Percentiles rank a stretch among this genome's conserved stretches.
Conservation (phyloP, 805 yeast genomes). For the Spathaspora arborariae region DNA sequence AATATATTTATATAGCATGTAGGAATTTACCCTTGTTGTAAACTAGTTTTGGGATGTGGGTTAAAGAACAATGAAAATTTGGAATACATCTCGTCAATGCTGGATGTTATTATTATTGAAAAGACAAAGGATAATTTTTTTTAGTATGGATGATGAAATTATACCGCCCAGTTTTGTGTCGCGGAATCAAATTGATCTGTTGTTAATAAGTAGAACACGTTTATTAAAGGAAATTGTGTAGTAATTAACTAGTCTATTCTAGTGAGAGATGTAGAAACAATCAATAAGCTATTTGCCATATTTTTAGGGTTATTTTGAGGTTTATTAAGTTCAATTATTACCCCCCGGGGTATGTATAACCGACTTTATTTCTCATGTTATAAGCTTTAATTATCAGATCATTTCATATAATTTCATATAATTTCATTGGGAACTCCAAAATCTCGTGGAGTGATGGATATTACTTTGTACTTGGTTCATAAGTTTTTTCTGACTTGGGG, state of each 20-base stretch:
- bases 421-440: no score
- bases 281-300: no score
- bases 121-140: background rate
- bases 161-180: background rate
- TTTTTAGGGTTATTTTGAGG: no score
- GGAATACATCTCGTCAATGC: background rate
- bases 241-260: no score
- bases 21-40: background rate
- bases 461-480: no score
- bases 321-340: no score
- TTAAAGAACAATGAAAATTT: background rate
- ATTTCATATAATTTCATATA: no score
- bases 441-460: no score
- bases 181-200: background rate
- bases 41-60: background rate
- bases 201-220: background rate
- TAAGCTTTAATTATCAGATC: no score
- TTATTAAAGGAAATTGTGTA: no score
- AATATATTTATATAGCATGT: background rate
- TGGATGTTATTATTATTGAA: background rate
- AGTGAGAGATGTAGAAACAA: no score
- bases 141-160: background rate
- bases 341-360: background rate
- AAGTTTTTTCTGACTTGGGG: background rate
- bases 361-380: background rate